Percentiles rank a stretch among this genome's conserved stretches.
Conservation (phyloP, 164 flowering plant genomes). For the Magnolia changhungtana region DNA sequence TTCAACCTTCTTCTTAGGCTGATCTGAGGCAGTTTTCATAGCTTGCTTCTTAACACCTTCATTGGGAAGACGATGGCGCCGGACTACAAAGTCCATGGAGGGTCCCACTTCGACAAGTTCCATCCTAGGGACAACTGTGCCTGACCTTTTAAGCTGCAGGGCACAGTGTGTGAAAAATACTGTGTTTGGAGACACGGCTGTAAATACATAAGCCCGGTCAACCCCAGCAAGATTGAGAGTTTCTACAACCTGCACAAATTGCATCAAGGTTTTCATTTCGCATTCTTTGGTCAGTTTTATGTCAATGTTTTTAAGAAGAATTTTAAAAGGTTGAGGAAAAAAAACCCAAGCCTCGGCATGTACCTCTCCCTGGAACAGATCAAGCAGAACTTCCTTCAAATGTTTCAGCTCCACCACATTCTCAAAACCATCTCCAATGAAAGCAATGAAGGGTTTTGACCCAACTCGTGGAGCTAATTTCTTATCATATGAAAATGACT, state of each 20-base stretch:
- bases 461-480: conserved; percentile 67
- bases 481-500: conserved; percentile 64
- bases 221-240: conserved; percentile 83
- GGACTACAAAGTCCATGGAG: conserved; percentile 83
- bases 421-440: conserved; percentile 90
- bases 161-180: conserved; percentile 86
- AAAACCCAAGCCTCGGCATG: background rate
- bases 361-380: conserved; percentile 85
- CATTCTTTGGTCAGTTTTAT: background rate
- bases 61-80: conserved; percentile 88
- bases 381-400: conserved; percentile 84
- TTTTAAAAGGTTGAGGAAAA: background rate
- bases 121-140: conserved; percentile 75
- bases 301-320: background rate
- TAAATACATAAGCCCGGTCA: conserved; percentile 75
- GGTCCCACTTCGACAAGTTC: conserved; percentile 95
- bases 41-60: conserved; percentile 70
- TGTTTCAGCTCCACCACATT: conserved; percentile 76
- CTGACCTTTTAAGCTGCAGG: conserved; percentile 76
- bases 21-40: conserved; percentile 57
- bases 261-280: background rate
- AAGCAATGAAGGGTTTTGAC: conserved; percentile 83
- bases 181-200: conserved; percentile 62
- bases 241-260: conserved; percentile 62
- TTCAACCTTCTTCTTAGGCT: conserved; percentile 72